Evolutionary conservation across 371 early-diverging fungal genomes (phyloP).

Genomic region (Apophysomyces variabilis): DNA sequence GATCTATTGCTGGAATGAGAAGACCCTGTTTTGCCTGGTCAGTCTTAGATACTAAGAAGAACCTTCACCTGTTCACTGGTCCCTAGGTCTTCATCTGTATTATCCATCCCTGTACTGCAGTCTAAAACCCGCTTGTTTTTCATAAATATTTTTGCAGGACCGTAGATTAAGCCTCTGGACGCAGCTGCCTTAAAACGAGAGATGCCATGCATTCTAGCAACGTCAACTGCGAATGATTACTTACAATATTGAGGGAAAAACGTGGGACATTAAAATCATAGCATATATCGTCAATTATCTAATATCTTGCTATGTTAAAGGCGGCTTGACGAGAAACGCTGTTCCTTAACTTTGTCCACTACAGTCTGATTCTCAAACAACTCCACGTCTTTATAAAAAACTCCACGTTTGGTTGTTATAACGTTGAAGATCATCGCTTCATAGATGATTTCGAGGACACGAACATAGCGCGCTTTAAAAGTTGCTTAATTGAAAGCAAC

Average conservation of each 20-base stretch:
- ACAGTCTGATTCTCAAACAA: conserved; percentile 39
- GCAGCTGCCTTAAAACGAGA: conserved; percentile 39
- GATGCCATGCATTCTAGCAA: not conserved
- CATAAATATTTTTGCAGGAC: conserved; percentile 38
- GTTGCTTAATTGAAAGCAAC: not conserved
- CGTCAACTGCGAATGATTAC: not conserved
- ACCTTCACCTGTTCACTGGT: conserved; percentile 37
- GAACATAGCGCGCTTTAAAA: conserved; percentile 39
- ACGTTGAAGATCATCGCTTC: conserved; percentile 40
- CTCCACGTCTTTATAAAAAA: conserved; percentile 47
- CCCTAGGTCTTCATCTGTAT: conserved; percentile 4
- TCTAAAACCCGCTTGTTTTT: conserved; percentile 37
- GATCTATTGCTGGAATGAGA: conserved; percentile 43
- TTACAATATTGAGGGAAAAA: conserved; percentile 44
- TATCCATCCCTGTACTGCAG: conserved; percentile 26
- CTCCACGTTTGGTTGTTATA: conserved; percentile 47
- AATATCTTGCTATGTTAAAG: not conserved
- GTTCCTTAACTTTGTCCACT: conserved; percentile 34
- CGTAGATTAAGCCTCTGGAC: conserved; percentile 47
- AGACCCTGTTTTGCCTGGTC: conserved; percentile 23
- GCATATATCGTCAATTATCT: conserved; percentile 48
- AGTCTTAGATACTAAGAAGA: not conserved
- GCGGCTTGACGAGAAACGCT: not conserved
- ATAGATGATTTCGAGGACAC: conserved; percentile 48
- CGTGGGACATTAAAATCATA: conserved; percentile 45